phyloP scores from a whole-genome alignment of 2,329 filamentous ascomycete species.

The Cercospora brassicicola region DNA sequence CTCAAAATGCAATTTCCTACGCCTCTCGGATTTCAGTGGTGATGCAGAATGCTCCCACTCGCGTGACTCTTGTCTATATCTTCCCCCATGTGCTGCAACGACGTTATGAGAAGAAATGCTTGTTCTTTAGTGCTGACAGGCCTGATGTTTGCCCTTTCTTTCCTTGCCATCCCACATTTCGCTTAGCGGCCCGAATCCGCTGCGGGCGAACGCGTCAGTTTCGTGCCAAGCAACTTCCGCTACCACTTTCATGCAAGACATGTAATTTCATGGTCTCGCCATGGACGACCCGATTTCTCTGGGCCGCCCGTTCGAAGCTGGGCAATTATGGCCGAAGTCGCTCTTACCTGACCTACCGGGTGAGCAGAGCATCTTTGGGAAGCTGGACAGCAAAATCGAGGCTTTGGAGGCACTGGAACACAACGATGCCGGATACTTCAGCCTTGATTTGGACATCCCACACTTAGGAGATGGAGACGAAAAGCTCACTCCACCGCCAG shows the following conservation, averaged over 20 bases:
- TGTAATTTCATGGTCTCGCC: not conserved
- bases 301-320: conserved; percentile 30
- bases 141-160: not conserved
- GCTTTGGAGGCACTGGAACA: not conserved
- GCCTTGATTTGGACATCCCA: conserved; percentile 17
- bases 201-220: not conserved
- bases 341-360: conserved; percentile 10
- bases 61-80: not conserved
- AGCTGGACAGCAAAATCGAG: conserved; percentile 3
- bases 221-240: not conserved
- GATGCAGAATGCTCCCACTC: not conserved
- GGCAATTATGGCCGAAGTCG: conserved; percentile 28
- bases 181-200: not conserved
- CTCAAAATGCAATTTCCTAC: not conserved
- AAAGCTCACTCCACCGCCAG: conserved; percentile 28
- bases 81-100: not conserved
- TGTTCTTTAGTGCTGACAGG: not conserved
- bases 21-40: no score
- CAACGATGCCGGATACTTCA: conserved; percentile 10
- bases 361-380: conserved; percentile 23
- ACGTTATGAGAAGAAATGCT: not conserved
- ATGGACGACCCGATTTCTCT: conserved; percentile 20
- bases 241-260: not conserved
- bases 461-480: conserved; percentile 30
- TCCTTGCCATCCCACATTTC: not conserved